A percentile compares a stretch with the other conserved stretches of the same genome.
Evolutionary conservation across 2,329 filamentous ascomycete genomes (phyloP).

Genomic region (Rachicladosporium sp.): DNA sequence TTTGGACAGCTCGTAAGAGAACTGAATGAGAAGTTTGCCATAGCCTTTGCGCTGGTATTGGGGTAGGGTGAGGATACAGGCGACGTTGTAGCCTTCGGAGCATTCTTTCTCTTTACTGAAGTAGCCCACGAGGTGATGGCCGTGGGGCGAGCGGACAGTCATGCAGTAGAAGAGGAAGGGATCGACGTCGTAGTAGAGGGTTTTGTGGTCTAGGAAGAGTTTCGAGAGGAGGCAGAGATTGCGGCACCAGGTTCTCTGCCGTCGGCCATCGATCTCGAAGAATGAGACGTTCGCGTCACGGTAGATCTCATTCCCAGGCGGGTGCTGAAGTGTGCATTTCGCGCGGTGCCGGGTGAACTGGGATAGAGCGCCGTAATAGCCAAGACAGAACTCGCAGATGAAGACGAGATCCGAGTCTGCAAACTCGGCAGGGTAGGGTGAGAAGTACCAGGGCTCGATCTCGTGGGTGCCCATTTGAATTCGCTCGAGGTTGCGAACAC

Average conservation of each 20-base stretch:
- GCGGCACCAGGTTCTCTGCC: conserved; percentile 91
- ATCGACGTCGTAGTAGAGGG: conserved; percentile 98
- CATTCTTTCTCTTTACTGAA: conserved; percentile 98
- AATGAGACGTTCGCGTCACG: conserved; percentile 88
- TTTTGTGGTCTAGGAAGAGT: conserved; percentile 95
- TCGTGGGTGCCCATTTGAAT: conserved; percentile 89
- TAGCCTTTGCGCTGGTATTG: conserved; percentile 95
- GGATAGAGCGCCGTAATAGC: conserved; percentile 73
- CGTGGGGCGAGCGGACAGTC: conserved; percentile 76
- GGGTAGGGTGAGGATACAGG: conserved; percentile 90
- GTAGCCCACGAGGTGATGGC: conserved; percentile 95
- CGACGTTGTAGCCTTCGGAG: conserved; percentile 92
- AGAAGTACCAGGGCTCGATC: conserved; percentile 98
- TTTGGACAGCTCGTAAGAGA: conserved; percentile 92
- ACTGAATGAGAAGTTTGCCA: conserved; percentile 85
- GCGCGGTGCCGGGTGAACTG: conserved; percentile 74
- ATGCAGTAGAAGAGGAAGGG: conserved; percentile 98
- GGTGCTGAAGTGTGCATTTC: conserved; percentile 85
- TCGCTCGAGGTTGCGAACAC: conserved; percentile 86
- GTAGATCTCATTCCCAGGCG: conserved; percentile 96
- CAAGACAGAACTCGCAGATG: conserved; percentile 94
- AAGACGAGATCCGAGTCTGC: conserved; percentile 81
- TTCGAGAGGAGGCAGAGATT: conserved; percentile 92
- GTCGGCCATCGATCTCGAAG: conserved; percentile 90
- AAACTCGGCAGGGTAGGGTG: conserved; percentile 84